A percentile compares a stretch with the other conserved stretches of the same genome.
These are phyloP conservation scores for Periglandula ipomoeae DNA, from an alignment of 2,329 filamentous ascomycete genomes.

Conservation along the genomic window DNA sequence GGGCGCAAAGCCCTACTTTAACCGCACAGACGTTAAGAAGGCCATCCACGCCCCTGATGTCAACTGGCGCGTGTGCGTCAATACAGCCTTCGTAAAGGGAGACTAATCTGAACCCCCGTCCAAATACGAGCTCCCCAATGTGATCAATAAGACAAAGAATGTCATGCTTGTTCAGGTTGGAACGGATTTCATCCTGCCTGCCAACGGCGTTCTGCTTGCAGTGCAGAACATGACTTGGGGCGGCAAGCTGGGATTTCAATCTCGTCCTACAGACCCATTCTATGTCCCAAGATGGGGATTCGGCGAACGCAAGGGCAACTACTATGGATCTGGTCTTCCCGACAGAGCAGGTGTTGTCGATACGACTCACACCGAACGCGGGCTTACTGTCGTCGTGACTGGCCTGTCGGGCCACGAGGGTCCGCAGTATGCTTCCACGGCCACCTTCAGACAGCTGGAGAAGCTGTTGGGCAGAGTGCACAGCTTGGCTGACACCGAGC, in stretches of 20 bases:
- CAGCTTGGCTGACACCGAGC: slow-evolving; percentile 33
- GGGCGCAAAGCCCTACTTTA: slow-evolving; percentile 66
- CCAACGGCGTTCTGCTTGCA: slow-evolving; percentile 60
- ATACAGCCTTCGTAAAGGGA: slow-evolving; percentile 6
- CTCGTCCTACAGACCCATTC: slow-evolving; percentile 49
- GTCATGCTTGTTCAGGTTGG: slow-evolving; percentile 67
- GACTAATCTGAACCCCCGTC: slow-evolving; percentile 34
- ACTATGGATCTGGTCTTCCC: slow-evolving; percentile 33
- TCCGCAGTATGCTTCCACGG: slow-evolving; percentile 58
- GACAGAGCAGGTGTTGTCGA: slow-evolving; percentile 61
- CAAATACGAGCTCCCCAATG: slow-evolving; percentile 52
- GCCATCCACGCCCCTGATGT: slow-evolving; percentile 54
- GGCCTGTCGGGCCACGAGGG: slow-evolving; percentile 58
- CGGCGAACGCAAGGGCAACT: slow-evolving; percentile 33
- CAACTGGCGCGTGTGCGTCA: slow-evolving; percentile 10
- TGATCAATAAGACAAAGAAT: slow-evolving; percentile 64
- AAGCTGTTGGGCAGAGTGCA: slow-evolving; percentile 63
- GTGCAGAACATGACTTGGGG: slow-evolving; percentile 80
- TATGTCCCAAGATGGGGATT: slow-evolving; percentile 46
- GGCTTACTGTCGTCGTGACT: slow-evolving; percentile 61
- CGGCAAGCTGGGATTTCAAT: slow-evolving; percentile 60
- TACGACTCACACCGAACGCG: slow-evolving; percentile 61
- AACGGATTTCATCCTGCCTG: slow-evolving; percentile 58
- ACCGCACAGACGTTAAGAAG: slow-evolving; percentile 58
- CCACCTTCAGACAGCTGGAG: slow-evolving; percentile 64